These are phyloP conservation scores for Annona cherimola DNA, from an alignment of 164 flowering plant genomes.

Conservation along the genomic window DNA sequence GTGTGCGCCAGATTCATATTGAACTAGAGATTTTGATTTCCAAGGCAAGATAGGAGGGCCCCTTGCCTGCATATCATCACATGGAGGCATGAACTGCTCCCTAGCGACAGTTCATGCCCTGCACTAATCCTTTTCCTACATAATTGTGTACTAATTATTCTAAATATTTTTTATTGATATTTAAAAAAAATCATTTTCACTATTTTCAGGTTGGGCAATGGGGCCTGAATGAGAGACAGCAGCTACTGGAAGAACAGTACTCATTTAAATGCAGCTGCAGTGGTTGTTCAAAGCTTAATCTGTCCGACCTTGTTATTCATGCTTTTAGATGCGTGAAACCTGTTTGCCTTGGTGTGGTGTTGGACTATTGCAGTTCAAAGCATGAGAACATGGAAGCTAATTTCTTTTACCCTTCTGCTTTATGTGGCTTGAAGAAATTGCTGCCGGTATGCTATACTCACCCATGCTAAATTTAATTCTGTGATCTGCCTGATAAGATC, in stretches of 20 bases:
- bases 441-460: constrained; percentile 33
- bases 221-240: constrained; percentile 51
- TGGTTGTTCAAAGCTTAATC: constrained; percentile 59
- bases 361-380: constrained; percentile 24
- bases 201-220: constrained; percentile 71
- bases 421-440: constrained; percentile 17
- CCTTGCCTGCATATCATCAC: background rate
- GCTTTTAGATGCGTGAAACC: constrained; percentile 56
- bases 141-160: no score
- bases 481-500: background rate
- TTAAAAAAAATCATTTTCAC: background rate
- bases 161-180: no score
- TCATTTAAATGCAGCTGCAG: constrained; percentile 66
- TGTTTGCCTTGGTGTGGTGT: constrained; percentile 60
- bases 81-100: background rate
- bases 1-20: background rate
- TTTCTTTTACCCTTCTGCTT: constrained; percentile 14
- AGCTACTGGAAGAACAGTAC: constrained; percentile 57
- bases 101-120: background rate
- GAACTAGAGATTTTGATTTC: background rate
- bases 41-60: no score
- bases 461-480: background rate
- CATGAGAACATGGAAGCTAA: constrained; percentile 29
- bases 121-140: no score
- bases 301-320: constrained; percentile 65